Evolutionary conservation across 768 basidiomycete genomes (phyloP), one percentile per base, ranked within the genome.

Genomic region (Pleurotus ostreatus): DNA sequence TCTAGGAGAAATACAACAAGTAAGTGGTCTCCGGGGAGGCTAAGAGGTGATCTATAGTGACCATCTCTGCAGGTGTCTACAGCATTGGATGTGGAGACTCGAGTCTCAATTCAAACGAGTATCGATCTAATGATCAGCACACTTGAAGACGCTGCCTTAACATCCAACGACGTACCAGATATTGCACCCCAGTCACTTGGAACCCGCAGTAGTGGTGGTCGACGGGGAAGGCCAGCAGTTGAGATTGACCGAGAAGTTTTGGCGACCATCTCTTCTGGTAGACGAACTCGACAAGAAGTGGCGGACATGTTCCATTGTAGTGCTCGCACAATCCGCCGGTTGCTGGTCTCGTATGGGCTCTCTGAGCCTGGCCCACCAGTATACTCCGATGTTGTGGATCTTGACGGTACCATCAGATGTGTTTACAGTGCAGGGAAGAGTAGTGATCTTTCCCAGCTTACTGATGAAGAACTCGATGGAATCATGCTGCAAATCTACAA

Each of bases 381-480:
- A 7, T 65, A 62, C 51, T 48, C 59, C 13, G 41, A 57, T 1
- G 40, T 55, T 22, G 25, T 20, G 4, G 55, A 61, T 43, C 23
- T 47, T 2, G 56, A 62, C 55, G 60, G 62, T 4, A 44, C 49
- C 12, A 40, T 57, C 0, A 7, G 11, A 15, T 51, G 46, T 6
- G 37, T 41, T 6, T 64, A 61, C 46, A 18, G 51, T 30, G 18
- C 53, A 41, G 57, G 57, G 5, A 45, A 30, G 9, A 60, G 51
- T 20, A 51, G 59, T 25, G 46, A 56, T 43, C 53, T 59, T 4
- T 54, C 54, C 2, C 13, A 40, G 9, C 44, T 62, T 7, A 61
- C 57, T 3, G 67, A 70, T 30, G 48, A 63, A 0, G 65, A 68
- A 30, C 56, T 71, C 2, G 68, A 70, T 46, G 25, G 11, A 7